phyloP scores from a whole-genome alignment of 2,329 filamentous ascomycete species.

The Tympanopsis confertula region DNA sequence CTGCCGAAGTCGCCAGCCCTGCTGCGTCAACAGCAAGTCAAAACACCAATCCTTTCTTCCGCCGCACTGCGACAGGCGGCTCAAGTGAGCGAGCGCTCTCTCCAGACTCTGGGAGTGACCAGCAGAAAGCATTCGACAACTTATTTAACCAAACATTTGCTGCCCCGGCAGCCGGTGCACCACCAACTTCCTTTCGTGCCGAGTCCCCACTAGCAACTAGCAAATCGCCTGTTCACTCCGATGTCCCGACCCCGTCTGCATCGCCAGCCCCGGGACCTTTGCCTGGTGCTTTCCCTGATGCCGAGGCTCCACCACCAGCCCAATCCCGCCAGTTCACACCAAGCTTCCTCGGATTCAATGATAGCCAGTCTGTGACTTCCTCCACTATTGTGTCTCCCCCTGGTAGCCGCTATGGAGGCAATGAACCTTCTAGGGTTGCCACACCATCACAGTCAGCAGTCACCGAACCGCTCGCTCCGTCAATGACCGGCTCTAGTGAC shows the following conservation, averaged over 20 bases:
- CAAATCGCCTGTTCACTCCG: slow-evolving; percentile 37
- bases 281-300: slow-evolving; percentile 46
- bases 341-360: background rate
- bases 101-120: slow-evolving; percentile 28
- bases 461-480: background rate
- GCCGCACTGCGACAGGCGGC: slow-evolving; percentile 48
- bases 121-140: slow-evolving; percentile 69
- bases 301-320: background rate
- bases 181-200: slow-evolving; percentile 36
- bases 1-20: slow-evolving; percentile 57
- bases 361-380: background rate
- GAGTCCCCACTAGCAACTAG: slow-evolving; percentile 53
- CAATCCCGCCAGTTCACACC: background rate
- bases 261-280: slow-evolving; percentile 50
- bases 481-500: too few species aligned
- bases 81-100: slow-evolving; percentile 40
- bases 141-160: slow-evolving; percentile 67
- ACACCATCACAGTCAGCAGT: background rate
- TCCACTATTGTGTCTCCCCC: background rate
- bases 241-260: slow-evolving; percentile 39
- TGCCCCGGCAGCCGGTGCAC: slow-evolving; percentile 26
- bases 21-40: slow-evolving; percentile 56
- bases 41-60: slow-evolving; percentile 85
- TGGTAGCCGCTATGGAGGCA: background rate
- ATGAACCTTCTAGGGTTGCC: background rate